Conservation (phyloP, 805 yeast genomes). For the Babjeviella inositovora region DNA sequence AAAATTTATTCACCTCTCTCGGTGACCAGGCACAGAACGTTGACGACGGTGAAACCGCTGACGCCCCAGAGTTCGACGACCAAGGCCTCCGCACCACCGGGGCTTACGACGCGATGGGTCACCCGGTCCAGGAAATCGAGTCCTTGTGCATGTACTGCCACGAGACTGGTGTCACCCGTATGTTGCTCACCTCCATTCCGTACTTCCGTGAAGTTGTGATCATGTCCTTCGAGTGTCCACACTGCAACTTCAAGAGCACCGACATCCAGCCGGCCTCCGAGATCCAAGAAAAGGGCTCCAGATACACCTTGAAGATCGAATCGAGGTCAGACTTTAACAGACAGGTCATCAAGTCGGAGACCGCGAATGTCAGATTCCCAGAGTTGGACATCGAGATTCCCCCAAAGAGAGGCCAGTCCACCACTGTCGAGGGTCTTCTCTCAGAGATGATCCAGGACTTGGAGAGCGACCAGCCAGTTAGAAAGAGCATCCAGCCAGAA, state of each 20-base stretch:
- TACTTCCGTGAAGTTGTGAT: constrained; percentile 79
- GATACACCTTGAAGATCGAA: constrained; percentile 57
- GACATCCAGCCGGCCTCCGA: constrained; percentile 94
- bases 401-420: constrained; percentile 83
- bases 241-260: constrained; percentile 79
- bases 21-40: constrained; percentile 22
- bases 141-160: constrained; percentile 95
- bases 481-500: constrained; percentile 64
- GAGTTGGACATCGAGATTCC: constrained; percentile 93
- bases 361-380: constrained; percentile 62
- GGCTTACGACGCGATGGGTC: constrained; percentile 72
- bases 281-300: constrained; percentile 79
- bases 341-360: constrained; percentile 84
- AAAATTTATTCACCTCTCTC: constrained; percentile 11
- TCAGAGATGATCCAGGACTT: constrained; percentile 75
- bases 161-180: constrained; percentile 66
- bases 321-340: constrained; percentile 61
- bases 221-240: constrained; percentile 94
- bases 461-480: constrained; percentile 61
- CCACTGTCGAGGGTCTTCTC: constrained; percentile 83
- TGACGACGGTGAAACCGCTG: constrained; percentile 5
- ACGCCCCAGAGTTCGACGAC: constrained; percentile 7
- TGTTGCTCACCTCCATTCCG: constrained; percentile 81
- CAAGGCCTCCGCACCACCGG: constrained; percentile 51
- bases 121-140: constrained; percentile 90